Evolutionary conservation across 208 protist species (phyloP).

Genomic region (Leptomonas seymouri): DNA sequence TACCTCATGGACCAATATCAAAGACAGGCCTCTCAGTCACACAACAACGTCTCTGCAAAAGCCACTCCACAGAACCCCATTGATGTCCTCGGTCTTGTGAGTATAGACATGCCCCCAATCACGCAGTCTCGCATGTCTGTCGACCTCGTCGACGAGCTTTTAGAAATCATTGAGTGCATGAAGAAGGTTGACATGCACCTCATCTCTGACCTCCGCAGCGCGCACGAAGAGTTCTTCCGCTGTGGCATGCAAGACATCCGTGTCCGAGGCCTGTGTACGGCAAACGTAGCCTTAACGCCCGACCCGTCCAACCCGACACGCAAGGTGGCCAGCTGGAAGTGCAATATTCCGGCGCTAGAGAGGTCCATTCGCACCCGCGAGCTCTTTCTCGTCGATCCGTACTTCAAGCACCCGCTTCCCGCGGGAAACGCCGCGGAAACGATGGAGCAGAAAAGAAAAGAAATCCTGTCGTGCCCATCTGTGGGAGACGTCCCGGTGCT

Average conservation of each 20-base stretch:
- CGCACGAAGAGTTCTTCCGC: constrained; percentile 56
- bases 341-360: constrained; percentile 55
- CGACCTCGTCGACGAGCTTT: constrained; percentile 34
- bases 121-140: constrained; percentile 27
- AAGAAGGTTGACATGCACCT: constrained; percentile 37
- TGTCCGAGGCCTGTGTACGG: constrained; percentile 53
- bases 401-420: constrained; percentile 10
- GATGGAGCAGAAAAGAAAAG: background rate
- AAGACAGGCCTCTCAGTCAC: background rate
- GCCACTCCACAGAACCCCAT: background rate
- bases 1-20: constrained; percentile 44
- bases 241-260: constrained; percentile 46
- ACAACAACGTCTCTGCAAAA: background rate
- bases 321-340: constrained; percentile 39
- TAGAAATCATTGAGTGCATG: constrained; percentile 45
- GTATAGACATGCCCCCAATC: constrained; percentile 65
- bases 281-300: constrained; percentile 46
- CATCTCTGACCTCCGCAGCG: constrained; percentile 47
- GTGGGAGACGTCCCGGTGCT: constrained; percentile 39
- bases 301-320: constrained; percentile 13
- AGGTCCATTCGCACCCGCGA: constrained; percentile 31
- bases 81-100: constrained; percentile 39
- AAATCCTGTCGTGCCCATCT: background rate
- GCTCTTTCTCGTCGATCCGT: constrained; percentile 49
- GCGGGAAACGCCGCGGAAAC: background rate